Evolutionary conservation across 1,284 basidiomycete genomes (phyloP), one percentile per base, ranked within the genome.

Genomic region (Cutaneotrichosporon sp.): DNA sequence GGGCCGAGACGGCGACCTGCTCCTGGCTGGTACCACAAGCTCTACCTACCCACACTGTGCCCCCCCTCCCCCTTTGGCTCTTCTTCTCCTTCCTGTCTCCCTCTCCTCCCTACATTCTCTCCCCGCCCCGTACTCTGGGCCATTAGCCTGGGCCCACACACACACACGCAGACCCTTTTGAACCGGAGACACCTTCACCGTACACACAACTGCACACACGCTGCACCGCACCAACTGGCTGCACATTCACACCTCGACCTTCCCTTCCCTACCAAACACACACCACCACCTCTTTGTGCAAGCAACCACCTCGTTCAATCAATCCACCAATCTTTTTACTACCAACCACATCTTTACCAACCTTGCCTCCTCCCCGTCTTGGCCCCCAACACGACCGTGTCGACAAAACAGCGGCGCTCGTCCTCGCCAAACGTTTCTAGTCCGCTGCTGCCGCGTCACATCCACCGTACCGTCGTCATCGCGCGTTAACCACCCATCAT

Each of bases 401-500:
- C 26, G 26, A 30, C 26, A 30, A 30, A n/a, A n/a, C n/a, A n/a
- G 26, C 26, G 7, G 26, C 26, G 26, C 26, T 7, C 20, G 21
- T 9, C 20, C 26, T 22, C 41, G 20, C 22, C 18, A 20, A 43
- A 9, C 18, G 12, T 21, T 37, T 54, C 21, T 42, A 49, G 17
- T 40, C 43, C 8, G 10, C 43, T 18, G 8, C 38, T 12, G 10
- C 38, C 20, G 10, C 38, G 10, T 21, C 37, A 15, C 36, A 23
- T 44, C 44, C 44, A 39, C 40, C 58, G 48, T 48, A 51, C 38
- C 37, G 9, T 39, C 13, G 10, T 10, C 34, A 4, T 39, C 40
- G 18, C 43, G 33, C 33, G 26, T 35, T 21, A 34, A 13, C 23
- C 36, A 26, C 39, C n/a, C 57, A 54, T 43, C 43, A 73, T 73